Evolutionary conservation across 2,329 filamentous ascomycete species (phyloP), one percentile per base, ranked within the genome.

Genomic region (Emericellopsis atlantica): DNA sequence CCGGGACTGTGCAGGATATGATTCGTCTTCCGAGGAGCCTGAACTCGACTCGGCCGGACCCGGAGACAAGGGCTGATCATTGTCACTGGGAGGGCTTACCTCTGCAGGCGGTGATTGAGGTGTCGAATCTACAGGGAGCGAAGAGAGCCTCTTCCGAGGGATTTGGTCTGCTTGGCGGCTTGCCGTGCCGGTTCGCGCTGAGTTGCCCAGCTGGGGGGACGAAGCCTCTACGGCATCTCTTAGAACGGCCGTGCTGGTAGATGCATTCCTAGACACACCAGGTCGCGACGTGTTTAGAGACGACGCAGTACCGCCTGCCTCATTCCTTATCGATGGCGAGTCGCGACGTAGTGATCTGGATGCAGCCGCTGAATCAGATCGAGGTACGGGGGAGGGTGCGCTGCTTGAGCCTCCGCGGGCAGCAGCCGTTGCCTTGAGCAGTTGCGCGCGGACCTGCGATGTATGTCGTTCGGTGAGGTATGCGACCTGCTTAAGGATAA

Each of bases 401-500:
- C 26, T 29, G 15, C 67, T 61, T 4, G 76, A 76, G 43, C 72
- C 72, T 43, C 70, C 72, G 40, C 72, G 69, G 18, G 67, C 69
- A 4, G 70, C 69, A 6, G 71, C 72, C 3, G 74, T 77, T 35
- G 81, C 77, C 55, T 82, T 92, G 46, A 84, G 79, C 67, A 96
- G 87, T 62, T 95, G 88, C 16, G 84, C 88, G 49, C 86, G 79
- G 37, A 96, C 85, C 57, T 95, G 87, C 1, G 85, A 84, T 23
- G 93, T 75, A 63, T 96, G 87, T 40, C 85, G 74, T 57, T 96
- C 89, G 54, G 92, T 95, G 6, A 96, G 75, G 75, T 88, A 95
- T 59, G 87, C 88, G 47, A 88, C 88, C 61, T 98, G 88, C 56
- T 95, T 86, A 14, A 95, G 75, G 26, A 98, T 72, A 54, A 96